Percentiles rank a stretch among this genome's conserved stretches.
Conservation (phyloP, 2,329 filamentous ascomycete species). For the Claviceps africana region DNA sequence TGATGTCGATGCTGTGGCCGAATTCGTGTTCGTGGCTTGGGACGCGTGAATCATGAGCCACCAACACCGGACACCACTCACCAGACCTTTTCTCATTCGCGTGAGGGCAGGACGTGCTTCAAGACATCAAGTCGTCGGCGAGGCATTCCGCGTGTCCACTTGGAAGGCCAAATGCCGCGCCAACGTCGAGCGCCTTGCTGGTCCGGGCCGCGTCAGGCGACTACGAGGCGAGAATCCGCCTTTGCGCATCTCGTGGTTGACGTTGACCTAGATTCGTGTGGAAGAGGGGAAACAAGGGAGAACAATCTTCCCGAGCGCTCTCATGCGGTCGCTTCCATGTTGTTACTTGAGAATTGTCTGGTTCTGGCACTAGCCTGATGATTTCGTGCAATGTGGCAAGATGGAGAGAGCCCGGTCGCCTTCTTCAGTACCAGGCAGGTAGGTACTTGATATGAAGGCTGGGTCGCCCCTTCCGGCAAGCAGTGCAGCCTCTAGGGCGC, state of each 20-base stretch:
- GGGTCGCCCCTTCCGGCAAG: conserved; percentile 3
- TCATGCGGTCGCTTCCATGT: not conserved
- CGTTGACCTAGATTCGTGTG: not conserved
- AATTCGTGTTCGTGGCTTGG: not conserved
- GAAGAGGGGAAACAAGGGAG: not conserved
- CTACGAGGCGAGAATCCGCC: not conserved
- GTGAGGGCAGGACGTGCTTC: too few species aligned
- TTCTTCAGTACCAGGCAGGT: too few species aligned
- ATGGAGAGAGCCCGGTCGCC: not conserved
- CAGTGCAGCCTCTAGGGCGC: not conserved
- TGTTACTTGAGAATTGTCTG: not conserved
- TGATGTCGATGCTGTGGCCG: not conserved
- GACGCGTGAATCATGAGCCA: not conserved
- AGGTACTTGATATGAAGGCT: not conserved
- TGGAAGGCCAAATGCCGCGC: not conserved
- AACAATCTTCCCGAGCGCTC: not conserved
- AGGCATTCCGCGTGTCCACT: not conserved
- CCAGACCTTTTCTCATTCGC: not conserved
- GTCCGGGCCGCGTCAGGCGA: not conserved
- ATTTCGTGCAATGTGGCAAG: not conserved
- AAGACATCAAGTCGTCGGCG: not conserved
- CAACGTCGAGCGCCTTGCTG: not conserved
- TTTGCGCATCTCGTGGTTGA: not conserved
- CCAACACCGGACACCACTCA: not conserved
- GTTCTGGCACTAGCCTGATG: not conserved